phyloP scores from a whole-genome alignment of 768 basidiomycete species.

The Postia placenta region DNA sequence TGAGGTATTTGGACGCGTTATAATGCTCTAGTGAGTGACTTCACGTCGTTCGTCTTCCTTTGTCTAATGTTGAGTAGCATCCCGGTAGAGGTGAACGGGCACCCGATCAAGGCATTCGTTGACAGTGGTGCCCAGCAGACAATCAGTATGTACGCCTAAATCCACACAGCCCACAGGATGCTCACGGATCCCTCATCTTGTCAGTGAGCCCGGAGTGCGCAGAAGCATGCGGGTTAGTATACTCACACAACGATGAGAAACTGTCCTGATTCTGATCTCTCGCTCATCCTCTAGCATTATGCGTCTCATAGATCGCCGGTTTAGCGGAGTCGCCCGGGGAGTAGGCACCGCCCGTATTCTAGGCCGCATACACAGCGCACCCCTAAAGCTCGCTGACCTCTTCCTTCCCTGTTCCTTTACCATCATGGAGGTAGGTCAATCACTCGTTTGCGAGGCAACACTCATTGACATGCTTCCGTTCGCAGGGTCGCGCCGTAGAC shows the following conservation, averaged over 20 bases:
- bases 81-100: conserved; percentile 86
- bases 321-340: conserved; percentile 84
- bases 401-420: conserved; percentile 88
- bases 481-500: conserved; percentile 83
- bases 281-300: conserved; percentile 54
- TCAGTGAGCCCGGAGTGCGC: conserved; percentile 92
- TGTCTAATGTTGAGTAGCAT: no score
- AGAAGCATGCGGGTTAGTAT: conserved; percentile 76
- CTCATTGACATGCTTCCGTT: not conserved
- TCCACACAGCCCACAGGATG: no score
- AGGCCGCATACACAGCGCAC: conserved; percentile 90
- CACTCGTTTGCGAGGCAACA: not conserved
- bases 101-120: conserved; percentile 91
- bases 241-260: not conserved
- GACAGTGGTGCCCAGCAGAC: conserved; percentile 97
- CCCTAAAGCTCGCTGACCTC: conserved; percentile 78
- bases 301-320: conserved; percentile 86
- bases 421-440: conserved; percentile 75
- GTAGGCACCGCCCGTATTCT: conserved; percentile 94
- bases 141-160: conserved; percentile 90
- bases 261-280: not conserved
- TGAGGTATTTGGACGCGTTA: conserved; percentile 89
- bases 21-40: conserved; percentile 92
- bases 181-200: no score
- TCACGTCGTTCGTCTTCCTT: no score